Percentiles rank a stretch among this genome's conserved stretches.
Conservation (phyloP, 805 yeast species). For the Dipodascopsis uninucleata region DNA sequence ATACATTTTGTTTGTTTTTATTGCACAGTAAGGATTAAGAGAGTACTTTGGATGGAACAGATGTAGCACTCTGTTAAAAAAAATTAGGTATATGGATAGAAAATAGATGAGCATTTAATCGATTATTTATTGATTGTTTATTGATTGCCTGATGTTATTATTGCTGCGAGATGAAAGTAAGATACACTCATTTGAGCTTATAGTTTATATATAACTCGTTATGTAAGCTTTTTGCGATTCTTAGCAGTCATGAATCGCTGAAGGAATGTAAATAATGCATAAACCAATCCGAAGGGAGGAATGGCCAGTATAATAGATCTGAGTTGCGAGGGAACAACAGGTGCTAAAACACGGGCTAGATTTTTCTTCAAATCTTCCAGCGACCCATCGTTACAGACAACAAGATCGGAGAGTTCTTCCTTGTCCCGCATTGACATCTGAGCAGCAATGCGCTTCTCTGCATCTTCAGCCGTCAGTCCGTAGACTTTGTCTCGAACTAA, state of each 20-base stretch:
- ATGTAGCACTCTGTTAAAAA: too few relatives aligned
- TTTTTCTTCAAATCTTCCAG: slow-evolving; percentile 35
- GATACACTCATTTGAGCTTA: neutral
- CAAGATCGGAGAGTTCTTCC: slow-evolving; percentile 56
- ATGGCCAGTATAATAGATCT: neutral
- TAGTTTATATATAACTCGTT: neutral
- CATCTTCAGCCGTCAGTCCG: slow-evolving; percentile 58
- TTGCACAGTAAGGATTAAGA: too few relatives aligned
- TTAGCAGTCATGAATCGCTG: neutral
- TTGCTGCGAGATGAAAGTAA: neutral
- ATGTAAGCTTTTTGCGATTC: neutral
- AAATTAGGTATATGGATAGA: too few relatives aligned
- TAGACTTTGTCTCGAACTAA: slow-evolving; percentile 62
- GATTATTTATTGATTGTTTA: too few relatives aligned
- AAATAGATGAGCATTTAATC: too few relatives aligned
- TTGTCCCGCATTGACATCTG: slow-evolving; percentile 70
- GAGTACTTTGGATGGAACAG: too few relatives aligned
- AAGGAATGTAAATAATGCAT: neutral
- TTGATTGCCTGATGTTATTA: too few relatives aligned
- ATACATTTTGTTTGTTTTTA: too few relatives aligned
- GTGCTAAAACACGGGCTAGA: neutral
- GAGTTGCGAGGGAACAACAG: neutral
- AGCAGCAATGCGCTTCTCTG: slow-evolving; percentile 62
- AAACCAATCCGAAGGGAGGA: neutral
- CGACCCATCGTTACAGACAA: slow-evolving; percentile 59